Conservation (phyloP, 2,329 filamentous ascomycete species). For the Elsinoe arachidis region DNA sequence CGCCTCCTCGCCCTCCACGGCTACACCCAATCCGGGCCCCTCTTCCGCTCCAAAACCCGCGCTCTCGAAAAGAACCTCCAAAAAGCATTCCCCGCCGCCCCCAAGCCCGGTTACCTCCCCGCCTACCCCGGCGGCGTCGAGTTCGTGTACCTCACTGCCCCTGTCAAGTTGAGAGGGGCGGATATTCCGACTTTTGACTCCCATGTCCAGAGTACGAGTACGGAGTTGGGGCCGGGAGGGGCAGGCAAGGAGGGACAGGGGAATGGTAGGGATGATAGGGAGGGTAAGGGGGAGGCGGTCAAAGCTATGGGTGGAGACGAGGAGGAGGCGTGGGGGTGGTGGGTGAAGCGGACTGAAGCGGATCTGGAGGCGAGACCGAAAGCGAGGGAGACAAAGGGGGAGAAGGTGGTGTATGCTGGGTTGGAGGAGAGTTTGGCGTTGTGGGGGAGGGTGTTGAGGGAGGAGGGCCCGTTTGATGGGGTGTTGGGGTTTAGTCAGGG, state of each 20-base stretch:
- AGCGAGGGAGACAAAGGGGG: constrained; percentile 49
- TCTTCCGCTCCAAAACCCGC: constrained; percentile 83
- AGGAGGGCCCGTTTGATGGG: constrained; percentile 63
- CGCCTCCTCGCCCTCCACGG: constrained; percentile 50
- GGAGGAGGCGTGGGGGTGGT: constrained; percentile 40
- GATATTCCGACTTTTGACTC: constrained; percentile 52
- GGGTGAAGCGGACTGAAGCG: constrained; percentile 30
- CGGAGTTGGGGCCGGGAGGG: not conserved
- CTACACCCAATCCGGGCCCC: constrained; percentile 79
- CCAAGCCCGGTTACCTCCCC: constrained; percentile 35
- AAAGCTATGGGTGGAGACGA: constrained; percentile 38
- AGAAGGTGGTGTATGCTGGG: constrained; percentile 51
- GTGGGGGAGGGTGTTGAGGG: constrained; percentile 53
- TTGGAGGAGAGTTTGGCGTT: constrained; percentile 57
- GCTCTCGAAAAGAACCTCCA: constrained; percentile 71
- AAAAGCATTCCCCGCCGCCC: constrained; percentile 60
- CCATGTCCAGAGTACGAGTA: constrained; percentile 18
- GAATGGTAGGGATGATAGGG: not conserved
- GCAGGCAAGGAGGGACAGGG: no score
- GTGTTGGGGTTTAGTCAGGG: constrained; percentile 80
- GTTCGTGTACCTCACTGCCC: constrained; percentile 40
- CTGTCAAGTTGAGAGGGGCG: constrained; percentile 33
- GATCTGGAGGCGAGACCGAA: constrained; percentile 69
- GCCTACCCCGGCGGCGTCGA: constrained; percentile 33
- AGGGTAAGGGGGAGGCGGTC: constrained; percentile 43